A percentile compares a stretch with the other conserved stretches of the same genome.
Conservation (phyloP, 805 yeast species). For the Candida railenensis region DNA sequence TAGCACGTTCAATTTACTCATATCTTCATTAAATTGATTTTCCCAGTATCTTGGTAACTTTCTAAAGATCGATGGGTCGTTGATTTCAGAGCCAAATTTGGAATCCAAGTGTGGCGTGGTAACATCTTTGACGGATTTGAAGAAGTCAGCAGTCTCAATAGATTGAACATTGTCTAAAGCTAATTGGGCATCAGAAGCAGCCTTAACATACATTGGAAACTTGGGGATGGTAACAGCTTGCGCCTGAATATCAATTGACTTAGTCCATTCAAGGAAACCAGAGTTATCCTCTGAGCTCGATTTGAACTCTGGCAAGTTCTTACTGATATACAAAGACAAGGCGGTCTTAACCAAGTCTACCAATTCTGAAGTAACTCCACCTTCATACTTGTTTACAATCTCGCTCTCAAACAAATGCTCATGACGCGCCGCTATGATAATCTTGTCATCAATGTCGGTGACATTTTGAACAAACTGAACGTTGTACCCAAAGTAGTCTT, state of each 20-base stretch:
- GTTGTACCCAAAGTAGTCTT: constrained; percentile 89
- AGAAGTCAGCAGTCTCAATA: constrained; percentile 34
- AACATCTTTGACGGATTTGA: constrained; percentile 65
- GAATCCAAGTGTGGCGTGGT: constrained; percentile 71
- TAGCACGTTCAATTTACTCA: constrained; percentile 79
- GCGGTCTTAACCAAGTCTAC: constrained; percentile 39
- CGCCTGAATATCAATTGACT: constrained; percentile 46
- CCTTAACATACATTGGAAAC: constrained; percentile 77
- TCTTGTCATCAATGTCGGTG: constrained; percentile 98
- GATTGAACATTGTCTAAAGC: constrained; percentile 36
- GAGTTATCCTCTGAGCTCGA: constrained; percentile 17
- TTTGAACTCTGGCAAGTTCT: constrained; percentile 51
- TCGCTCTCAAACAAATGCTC: constrained; percentile 72
- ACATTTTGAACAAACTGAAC: constrained; percentile 91
- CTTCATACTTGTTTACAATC: constrained; percentile 23
- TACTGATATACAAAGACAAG: constrained; percentile 47
- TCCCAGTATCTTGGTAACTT: constrained; percentile 91
- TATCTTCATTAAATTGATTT: constrained; percentile 76
- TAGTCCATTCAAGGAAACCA: constrained; percentile 53
- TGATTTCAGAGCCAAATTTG: constrained; percentile 70
- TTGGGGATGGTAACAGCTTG: constrained; percentile 66
- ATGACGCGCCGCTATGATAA: constrained; percentile 92
- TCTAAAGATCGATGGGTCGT: constrained; percentile 81
- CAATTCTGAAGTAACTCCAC: constrained; percentile 29
- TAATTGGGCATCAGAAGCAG: constrained; percentile 51